Conservation (phyloP, 768 basidiomycete genomes). For the Hypholoma fasciculare region DNA sequence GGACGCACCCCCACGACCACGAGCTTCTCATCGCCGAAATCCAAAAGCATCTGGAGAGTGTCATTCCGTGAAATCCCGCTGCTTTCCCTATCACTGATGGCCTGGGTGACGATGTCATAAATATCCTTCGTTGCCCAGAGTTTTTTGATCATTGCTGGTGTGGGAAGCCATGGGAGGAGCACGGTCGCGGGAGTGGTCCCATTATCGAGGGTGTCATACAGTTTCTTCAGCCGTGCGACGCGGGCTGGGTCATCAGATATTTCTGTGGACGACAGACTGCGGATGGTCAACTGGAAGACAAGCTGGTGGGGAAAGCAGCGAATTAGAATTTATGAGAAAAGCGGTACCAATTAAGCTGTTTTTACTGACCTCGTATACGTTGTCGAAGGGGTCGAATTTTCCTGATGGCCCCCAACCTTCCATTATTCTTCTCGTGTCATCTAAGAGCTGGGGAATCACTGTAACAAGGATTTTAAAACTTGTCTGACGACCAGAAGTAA, state of each 20-base stretch:
- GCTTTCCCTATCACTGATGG: constrained; percentile 56
- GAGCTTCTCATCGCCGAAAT: constrained; percentile 65
- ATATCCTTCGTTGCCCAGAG: constrained; percentile 74
- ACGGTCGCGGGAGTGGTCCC: constrained; percentile 74
- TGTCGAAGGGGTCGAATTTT: constrained; percentile 70
- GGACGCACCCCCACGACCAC: constrained; percentile 67
- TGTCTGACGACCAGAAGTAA: neutral
- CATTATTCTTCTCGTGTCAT: constrained; percentile 63
- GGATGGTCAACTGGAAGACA: constrained; percentile 72
- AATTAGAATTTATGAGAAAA: neutral
- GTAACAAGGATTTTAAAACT: constrained; percentile 1
- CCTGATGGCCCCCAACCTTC: constrained; percentile 66
- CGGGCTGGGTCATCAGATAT: constrained; percentile 64
- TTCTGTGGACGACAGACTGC: constrained; percentile 66
- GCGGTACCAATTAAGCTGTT: neutral
- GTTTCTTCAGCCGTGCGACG: constrained; percentile 59
- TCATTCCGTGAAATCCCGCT: constrained; percentile 62
- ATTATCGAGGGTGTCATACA: constrained; percentile 70
- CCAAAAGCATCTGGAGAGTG: constrained; percentile 74
- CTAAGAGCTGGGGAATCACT: constrained; percentile 69
- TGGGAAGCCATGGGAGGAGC: constrained; percentile 76
- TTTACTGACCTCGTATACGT: constrained; percentile 59
- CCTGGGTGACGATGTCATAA: constrained; percentile 63
- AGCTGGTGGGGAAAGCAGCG: constrained; percentile 39
- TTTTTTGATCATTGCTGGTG: constrained; percentile 70